A percentile compares a stretch with the other conserved stretches of the same genome.
These are phyloP conservation scores for Rhinocladiella similis DNA, from an alignment of 2,329 filamentous ascomycete species.

Conservation along the genomic window DNA sequence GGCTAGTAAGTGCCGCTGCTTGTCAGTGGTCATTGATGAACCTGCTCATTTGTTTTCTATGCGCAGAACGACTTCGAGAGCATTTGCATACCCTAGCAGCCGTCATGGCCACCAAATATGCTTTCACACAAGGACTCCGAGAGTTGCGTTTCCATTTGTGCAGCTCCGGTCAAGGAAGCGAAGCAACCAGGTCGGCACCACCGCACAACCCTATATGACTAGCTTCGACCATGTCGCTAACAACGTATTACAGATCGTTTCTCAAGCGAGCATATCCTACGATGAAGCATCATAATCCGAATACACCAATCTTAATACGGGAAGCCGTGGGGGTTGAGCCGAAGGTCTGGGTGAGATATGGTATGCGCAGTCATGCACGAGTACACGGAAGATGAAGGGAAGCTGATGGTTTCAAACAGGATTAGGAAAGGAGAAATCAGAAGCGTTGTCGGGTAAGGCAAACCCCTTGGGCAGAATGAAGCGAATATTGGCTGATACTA, in stretches of 20 bases:
- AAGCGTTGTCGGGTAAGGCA: constrained; percentile 58
- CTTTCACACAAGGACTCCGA: constrained; percentile 83
- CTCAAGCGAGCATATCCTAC: constrained; percentile 88
- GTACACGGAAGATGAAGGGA: background rate
- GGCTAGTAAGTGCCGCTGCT: background rate
- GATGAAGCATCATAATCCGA: constrained; percentile 99
- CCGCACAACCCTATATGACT: no score
- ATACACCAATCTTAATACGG: constrained; percentile 89
- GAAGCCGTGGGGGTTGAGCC: constrained; percentile 84
- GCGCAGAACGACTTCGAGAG: background rate
- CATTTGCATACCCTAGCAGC: constrained; percentile 18
- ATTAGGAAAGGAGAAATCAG: constrained; percentile 67
- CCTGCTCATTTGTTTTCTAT: background rate
- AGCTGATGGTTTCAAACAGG: constrained; percentile 46
- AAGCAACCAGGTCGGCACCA: constrained; percentile 50
- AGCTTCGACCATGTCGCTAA: constrained; percentile 7
- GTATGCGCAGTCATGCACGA: constrained; percentile 50
- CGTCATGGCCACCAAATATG: constrained; percentile 88
- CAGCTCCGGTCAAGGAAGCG: constrained; percentile 88
- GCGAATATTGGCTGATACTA: constrained; percentile 1
- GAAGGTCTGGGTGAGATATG: constrained; percentile 88
- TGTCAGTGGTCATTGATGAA: background rate
- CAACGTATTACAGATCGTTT: constrained; percentile 66
- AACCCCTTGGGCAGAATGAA: background rate
- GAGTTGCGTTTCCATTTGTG: constrained; percentile 98